Percentiles rank a stretch among this genome's conserved stretches.
Evolutionary conservation across 805 yeast species (phyloP).

Genomic region (Candida anglica): DNA sequence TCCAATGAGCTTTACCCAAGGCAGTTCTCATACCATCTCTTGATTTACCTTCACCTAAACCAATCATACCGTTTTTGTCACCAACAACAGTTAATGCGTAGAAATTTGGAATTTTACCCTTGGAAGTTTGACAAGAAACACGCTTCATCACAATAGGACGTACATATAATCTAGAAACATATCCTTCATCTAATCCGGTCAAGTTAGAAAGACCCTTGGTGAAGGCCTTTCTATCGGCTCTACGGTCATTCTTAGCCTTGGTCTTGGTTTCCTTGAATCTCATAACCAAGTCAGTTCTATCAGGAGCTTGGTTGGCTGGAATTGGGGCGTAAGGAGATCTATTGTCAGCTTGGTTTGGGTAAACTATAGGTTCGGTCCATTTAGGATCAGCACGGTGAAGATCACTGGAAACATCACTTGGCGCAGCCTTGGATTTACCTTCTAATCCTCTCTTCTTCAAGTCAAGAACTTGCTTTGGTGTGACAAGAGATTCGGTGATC

Average conservation of each 20-base stretch:
- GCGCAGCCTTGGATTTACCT: slow-evolving; percentile 53
- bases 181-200: slow-evolving; percentile 63
- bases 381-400: slow-evolving; percentile 65
- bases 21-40: slow-evolving; percentile 73
- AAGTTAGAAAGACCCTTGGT: slow-evolving; percentile 55
- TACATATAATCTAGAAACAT: slow-evolving; percentile 56
- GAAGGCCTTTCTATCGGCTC: slow-evolving; percentile 17
- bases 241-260: slow-evolving; percentile 13
- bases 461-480: slow-evolving; percentile 56
- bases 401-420: slow-evolving; percentile 62
- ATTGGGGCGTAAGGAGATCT: slow-evolving; percentile 54
- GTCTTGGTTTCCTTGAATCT: slow-evolving; percentile 22
- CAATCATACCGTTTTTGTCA: slow-evolving; percentile 89
- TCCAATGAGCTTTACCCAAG: slow-evolving; percentile 82
- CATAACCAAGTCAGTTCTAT: slow-evolving; percentile 38
- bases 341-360: slow-evolving; percentile 46
- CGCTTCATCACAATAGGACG: slow-evolving; percentile 70
- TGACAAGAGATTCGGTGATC: slow-evolving; percentile 71
- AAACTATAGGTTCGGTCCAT: slow-evolving; percentile 63
- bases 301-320: slow-evolving; percentile 53
- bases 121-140: slow-evolving; percentile 87
- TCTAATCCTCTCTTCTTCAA: slow-evolving; percentile 27
- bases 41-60: slow-evolving; percentile 93
- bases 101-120: slow-evolving; percentile 82
- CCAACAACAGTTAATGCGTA: slow-evolving; percentile 89